phyloP scores from a whole-genome alignment of 2,329 filamentous ascomycete genomes.

The Pyrenophora tritici-repentis region DNA sequence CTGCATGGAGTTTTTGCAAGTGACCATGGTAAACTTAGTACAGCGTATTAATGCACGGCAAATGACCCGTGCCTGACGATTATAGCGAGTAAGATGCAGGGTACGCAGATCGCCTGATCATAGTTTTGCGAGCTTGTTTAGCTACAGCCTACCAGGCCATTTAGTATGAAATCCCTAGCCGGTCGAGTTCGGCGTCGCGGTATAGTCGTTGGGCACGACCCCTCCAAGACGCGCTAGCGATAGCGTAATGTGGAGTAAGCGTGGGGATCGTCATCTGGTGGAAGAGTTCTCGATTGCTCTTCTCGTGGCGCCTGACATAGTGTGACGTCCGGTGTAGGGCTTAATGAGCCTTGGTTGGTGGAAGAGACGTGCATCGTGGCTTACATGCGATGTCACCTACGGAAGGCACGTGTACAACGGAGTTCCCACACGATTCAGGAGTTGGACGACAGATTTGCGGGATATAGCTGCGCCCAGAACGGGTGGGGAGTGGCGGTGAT shows the following conservation, averaged over 20 bases:
- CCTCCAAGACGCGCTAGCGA: neutral
- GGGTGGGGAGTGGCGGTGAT: neutral
- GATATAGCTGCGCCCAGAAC: neutral
- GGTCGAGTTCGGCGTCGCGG: too few species aligned
- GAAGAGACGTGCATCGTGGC: neutral
- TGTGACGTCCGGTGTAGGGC: neutral
- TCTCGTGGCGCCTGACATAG: conserved; percentile 7
- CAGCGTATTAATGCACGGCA: neutral
- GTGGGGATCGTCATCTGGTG: neutral
- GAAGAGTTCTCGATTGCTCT: conserved; percentile 11
- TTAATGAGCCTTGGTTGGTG: neutral
- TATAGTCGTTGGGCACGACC: neutral
- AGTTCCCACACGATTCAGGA: neutral
- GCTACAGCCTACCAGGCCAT: neutral
- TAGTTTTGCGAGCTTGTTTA: conserved; percentile 4
- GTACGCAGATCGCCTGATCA: neutral
- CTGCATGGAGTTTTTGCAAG: conserved; percentile 10
- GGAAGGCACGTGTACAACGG: neutral
- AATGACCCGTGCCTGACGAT: neutral
- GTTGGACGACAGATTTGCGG: neutral
- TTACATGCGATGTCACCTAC: neutral
- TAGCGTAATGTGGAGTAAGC: neutral
- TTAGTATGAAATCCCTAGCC: too few species aligned
- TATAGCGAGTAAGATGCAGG: neutral
- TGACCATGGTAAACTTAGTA: conserved; percentile 2